Base-by-base conservation (phyloP, 768 basidiomycete species). In the Hericium coralloides region DNA sequence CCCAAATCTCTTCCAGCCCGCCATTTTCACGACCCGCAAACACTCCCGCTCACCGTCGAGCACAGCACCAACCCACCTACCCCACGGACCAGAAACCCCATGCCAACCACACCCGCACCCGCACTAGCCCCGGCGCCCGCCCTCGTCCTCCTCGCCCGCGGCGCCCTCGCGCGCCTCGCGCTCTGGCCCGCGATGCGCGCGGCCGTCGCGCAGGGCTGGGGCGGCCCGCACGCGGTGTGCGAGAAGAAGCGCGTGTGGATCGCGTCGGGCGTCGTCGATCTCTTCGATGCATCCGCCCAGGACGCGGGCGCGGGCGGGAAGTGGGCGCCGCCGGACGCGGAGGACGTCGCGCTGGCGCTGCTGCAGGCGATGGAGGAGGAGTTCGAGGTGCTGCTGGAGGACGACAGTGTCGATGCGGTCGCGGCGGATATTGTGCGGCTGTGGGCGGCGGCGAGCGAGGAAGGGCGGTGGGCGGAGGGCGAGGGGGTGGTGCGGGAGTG, bases 351-450 rank as follows among this genome's bases (percentile, higher is more conserved):
- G 64, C 84, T 90, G 53, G 74, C 87, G 60, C 75, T 98, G 14
- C 74, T 89, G 12, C 92, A 95, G 65, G 80, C 90, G 49, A 84
- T 97, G 78, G 75, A 76, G 8, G 92, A 97, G 63, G 95, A 97
- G 66, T 98, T 92, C 64, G 92, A 93, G 20, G 79, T 83, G 14
- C 72, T 78, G 12, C 72, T 98, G 22, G 93, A 97, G 61, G 95
- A 98, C 64, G 90, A 81, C 18, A 93, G 90, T 55, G 84, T 85
- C 1, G 83, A 84, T 57, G 72, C 68, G 3, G 84, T 98, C 45
- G 87, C 92, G 12, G 72, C 67, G 60, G 91, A 94, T 64, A 74
- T 94, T 36, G 77, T 91, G 31, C 69, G 65, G 39, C 70, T 93
- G 25, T 94, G 90, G 84, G 77, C 76, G 31, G 79, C 79, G 52